Conservation (phyloP, 106 monocot genomes). For the Dendrobium huoshanense region DNA sequence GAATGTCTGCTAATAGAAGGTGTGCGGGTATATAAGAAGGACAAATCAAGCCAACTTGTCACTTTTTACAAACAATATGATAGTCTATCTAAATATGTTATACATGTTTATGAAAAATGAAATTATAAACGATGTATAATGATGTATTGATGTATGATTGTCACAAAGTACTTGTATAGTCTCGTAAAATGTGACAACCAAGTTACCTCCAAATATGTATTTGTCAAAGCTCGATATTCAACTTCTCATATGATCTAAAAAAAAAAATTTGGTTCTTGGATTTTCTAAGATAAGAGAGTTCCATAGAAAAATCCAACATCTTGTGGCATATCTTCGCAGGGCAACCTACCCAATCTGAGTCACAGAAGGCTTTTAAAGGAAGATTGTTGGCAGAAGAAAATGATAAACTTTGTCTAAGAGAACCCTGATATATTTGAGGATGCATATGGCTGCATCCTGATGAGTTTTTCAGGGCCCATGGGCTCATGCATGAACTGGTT, state of each 20-base stretch:
- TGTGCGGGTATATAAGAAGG: not conserved
- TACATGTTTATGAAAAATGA: not conserved
- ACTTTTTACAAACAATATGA: too few relatives aligned
- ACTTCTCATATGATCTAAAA: not conserved
- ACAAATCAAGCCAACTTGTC: not conserved
- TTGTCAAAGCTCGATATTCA: slow-evolving; percentile 2
- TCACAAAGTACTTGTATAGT: not conserved
- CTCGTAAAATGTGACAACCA: not conserved
- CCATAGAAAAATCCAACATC: not conserved
- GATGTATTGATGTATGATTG: not conserved
- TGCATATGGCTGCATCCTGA: not conserved
- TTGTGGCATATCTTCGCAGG: not conserved
- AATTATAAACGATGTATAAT: not conserved
- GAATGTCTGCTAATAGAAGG: not conserved
- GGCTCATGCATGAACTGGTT: slow-evolving; percentile 7
- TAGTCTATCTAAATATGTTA: not conserved
- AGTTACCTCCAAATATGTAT: not conserved
- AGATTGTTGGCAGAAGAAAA: not conserved
- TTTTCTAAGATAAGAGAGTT: not conserved
- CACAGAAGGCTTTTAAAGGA: not conserved
- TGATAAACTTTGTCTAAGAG: not conserved
- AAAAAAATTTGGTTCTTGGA: not conserved
- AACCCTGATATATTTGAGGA: not conserved
- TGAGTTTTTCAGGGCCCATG: not conserved
- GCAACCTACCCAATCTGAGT: slow-evolving; percentile 1